Percentiles rank a stretch among this genome's conserved stretches.
These are phyloP conservation scores for Moesziomyces globuligerus DNA, from an alignment of 1,284 basidiomycete genomes.

Conservation along the genomic window DNA sequence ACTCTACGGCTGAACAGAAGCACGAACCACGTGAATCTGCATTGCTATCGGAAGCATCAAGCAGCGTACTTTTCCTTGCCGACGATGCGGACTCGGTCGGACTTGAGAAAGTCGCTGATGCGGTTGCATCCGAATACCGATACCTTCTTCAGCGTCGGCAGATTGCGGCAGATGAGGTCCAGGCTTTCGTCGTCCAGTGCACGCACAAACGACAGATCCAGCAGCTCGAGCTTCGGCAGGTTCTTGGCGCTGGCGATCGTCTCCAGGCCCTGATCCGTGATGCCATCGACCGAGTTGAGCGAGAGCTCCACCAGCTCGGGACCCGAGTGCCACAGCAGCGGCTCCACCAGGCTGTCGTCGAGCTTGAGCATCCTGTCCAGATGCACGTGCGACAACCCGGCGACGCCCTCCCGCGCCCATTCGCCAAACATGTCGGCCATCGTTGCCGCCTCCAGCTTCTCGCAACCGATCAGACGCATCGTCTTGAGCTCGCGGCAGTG, in stretches of 20 bases:
- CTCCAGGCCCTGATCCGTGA: conserved; percentile 73
- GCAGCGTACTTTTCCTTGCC: conserved; percentile 56
- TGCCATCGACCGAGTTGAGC: conserved; percentile 80
- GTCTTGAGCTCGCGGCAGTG: conserved; percentile 72
- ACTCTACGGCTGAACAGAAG: no score
- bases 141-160: conserved; percentile 54
- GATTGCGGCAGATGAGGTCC: conserved; percentile 72
- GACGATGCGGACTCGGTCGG: conserved; percentile 53
- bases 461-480: conserved; percentile 74
- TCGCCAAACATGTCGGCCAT: conserved; percentile 40
- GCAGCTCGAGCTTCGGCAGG: conserved; percentile 70
- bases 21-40: not conserved
- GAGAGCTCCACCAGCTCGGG: conserved; percentile 74
- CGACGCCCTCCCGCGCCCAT: conserved; percentile 12
- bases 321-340: conserved; percentile 80
- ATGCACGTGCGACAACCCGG: conserved; percentile 56
- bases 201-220: conserved; percentile 90
- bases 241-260: conserved; percentile 68
- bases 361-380: conserved; percentile 69
- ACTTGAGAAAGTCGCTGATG: conserved; percentile 51
- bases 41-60: not conserved
- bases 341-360: conserved; percentile 72
- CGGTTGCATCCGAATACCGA: conserved; percentile 67
- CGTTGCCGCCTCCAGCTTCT: conserved; percentile 70
- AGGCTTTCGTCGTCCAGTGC: conserved; percentile 84